Conservation (phyloP, 208 protist genomes). For the Endotrypanum monterogeii region DNA sequence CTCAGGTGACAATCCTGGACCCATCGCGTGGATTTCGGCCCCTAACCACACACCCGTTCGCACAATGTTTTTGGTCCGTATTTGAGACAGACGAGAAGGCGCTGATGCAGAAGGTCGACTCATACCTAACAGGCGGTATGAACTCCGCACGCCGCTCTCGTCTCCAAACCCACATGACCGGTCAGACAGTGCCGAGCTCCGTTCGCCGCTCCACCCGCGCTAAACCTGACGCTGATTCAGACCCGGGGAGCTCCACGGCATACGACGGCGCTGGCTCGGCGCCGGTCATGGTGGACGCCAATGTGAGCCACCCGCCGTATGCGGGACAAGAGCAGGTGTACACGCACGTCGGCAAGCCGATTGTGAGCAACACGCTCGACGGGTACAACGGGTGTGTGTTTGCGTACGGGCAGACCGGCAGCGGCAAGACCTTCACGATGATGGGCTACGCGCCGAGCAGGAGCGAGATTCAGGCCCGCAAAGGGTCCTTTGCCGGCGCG, state of each 20-base stretch:
- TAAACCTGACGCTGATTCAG: neutral
- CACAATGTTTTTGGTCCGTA: constrained; percentile 84
- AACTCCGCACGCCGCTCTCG: constrained; percentile 40
- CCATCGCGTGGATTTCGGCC: constrained; percentile 58
- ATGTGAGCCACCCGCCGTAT: constrained; percentile 73
- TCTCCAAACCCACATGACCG: constrained; percentile 28
- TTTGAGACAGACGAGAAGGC: constrained; percentile 32
- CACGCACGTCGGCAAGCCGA: constrained; percentile 64
- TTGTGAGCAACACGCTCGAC: constrained; percentile 79
- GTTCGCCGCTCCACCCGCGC: constrained; percentile 17
- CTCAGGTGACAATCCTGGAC: constrained; percentile 71
- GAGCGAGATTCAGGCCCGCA: constrained; percentile 26
- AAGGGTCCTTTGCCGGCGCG: neutral
- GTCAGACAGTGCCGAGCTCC: constrained; percentile 5
- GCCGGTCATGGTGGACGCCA: constrained; percentile 46
- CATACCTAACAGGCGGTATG: constrained; percentile 48
- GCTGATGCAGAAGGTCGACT: constrained; percentile 43
- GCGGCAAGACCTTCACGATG: constrained; percentile 95
- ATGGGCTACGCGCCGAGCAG: constrained; percentile 70
- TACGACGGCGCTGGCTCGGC: constrained; percentile 49
- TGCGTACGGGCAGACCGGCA: constrained; percentile 90
- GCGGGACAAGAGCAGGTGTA: constrained; percentile 75
- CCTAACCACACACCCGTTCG: constrained; percentile 70
- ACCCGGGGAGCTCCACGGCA: neutral
- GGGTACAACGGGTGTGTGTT: constrained; percentile 91